Base-by-base conservation (phyloP, 495 filamentous ascomycete genomes). In the Rostrohypoxylon terebratum region DNA sequence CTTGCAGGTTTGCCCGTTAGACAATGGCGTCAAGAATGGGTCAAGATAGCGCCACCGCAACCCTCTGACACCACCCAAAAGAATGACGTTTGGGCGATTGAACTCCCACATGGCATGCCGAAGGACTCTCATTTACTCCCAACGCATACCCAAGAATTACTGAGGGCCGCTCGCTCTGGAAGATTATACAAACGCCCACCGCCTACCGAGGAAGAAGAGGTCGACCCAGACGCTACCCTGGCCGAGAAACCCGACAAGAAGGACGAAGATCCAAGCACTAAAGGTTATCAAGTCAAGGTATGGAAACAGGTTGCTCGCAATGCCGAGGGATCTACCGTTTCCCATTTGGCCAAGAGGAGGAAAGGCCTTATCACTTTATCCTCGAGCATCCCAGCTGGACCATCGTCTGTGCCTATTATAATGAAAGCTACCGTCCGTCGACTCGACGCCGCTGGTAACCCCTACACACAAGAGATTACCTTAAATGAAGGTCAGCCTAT, bases 261-360 rank as follows among this genome's bases (percentile, higher is more conserved):
- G 51, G 83, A 86, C 10, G 74, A 77, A 6, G 82, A 83, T 16
- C 71, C 85, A 50, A 89, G 90, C 18, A 87, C 89, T 18, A 88
- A 90, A 14, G 91, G 89, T 7, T 96, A 93, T 79, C 87, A 84
- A 40, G 87, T 90, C 54, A 89, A 87, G 79, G 88, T 90, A 70
- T 99, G 94, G 94, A 88, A 90, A 61, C 87, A 89, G 57, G 83
- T 96, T 31, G 88, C 95, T 0, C 89, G 91, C 44, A 91, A 93
- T 77, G 77, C 90, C 33, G 95, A 98, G 75, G 87, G 87, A 7
- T 84, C 91, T 0, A 90, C 93, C 47, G 81, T 90, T 2, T 93
- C 97, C 47, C 96, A 93, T 72, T 82, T 99, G 20, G 96, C 94
- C 0, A 97, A 97, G 80, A 85, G 94, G 54, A 88, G 94, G 69